Conservation (phyloP, 192 early-diverging fungal genomes). For the Diversispora eburnea region DNA sequence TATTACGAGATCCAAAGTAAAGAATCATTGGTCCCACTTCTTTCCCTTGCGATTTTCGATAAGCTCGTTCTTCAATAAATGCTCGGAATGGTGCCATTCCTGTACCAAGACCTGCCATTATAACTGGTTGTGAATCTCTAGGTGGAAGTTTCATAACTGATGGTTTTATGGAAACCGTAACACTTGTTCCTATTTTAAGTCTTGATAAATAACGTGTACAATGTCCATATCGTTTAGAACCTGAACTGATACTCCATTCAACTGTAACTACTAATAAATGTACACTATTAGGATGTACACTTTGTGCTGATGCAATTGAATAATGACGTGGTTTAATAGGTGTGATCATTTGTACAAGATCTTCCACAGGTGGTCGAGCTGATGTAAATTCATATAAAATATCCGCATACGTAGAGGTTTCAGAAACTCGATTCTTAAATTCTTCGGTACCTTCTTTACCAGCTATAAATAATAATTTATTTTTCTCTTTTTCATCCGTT, state of each 20-base stretch:
- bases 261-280: slow-evolving; percentile 91
- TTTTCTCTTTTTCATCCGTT: slow-evolving; percentile 62
- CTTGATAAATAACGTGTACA: slow-evolving; percentile 84
- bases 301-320: slow-evolving; percentile 92
- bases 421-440: slow-evolving; percentile 77
- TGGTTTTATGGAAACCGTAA: slow-evolving; percentile 91
- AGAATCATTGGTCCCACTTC: slow-evolving; percentile 91
- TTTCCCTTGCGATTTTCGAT: slow-evolving; percentile 69
- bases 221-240: slow-evolving; percentile 76
- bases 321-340: slow-evolving; percentile 95
- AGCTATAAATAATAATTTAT: slow-evolving; percentile 61
- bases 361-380: slow-evolving; percentile 67
- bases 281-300: slow-evolving; percentile 82
- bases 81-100: slow-evolving; percentile 99
- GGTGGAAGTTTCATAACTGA: slow-evolving; percentile 95
- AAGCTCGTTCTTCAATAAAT: slow-evolving; percentile 90
- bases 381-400: slow-evolving; percentile 82
- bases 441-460: slow-evolving; percentile 70
- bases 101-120: slow-evolving; percentile 96
- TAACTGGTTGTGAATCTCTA: slow-evolving; percentile 75
- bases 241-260: slow-evolving; percentile 73
- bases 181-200: slow-evolving; percentile 59
- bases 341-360: slow-evolving; percentile 71
- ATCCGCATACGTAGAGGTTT: slow-evolving; percentile 84
- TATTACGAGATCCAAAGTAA: slow-evolving; percentile 95